Evolutionary conservation across 176 grass and related monocot species (phyloP).

Genomic region (Elymus sibiricus): DNA sequence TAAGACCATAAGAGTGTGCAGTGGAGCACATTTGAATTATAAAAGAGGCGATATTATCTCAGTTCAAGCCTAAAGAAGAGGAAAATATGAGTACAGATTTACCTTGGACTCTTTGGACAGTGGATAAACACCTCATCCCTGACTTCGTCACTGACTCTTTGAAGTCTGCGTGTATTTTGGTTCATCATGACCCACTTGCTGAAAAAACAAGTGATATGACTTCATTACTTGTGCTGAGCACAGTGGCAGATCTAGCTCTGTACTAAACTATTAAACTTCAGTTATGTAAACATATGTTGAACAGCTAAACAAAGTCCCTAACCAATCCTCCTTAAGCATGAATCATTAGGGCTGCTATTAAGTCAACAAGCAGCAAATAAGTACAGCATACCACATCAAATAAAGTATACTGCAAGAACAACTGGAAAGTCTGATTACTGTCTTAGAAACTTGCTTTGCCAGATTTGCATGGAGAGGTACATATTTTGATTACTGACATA

Average conservation of each 20-base stretch:
- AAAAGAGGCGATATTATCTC: not conserved
- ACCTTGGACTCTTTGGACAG: constrained; percentile 91
- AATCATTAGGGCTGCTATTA: not conserved
- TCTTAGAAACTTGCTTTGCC: too few relatives aligned
- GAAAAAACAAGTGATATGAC: constrained; percentile 26
- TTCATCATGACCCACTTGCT: constrained; percentile 99
- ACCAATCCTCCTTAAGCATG: not conserved
- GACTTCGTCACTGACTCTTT: constrained; percentile 95
- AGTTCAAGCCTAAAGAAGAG: not conserved
- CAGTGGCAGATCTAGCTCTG: not conserved
- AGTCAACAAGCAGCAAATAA: not conserved
- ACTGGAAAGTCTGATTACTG: not conserved
- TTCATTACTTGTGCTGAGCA: constrained; percentile 22
- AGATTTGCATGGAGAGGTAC: too few relatives aligned
- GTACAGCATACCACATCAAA: not conserved
- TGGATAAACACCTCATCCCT: constrained; percentile 94
- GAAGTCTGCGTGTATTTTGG: constrained; percentile 96
- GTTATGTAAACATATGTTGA: not conserved
- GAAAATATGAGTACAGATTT: constrained; percentile 8
- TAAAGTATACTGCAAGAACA: not conserved
- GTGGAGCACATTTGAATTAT: not conserved
- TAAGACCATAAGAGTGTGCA: not conserved
- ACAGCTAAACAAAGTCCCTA: constrained; percentile 19
- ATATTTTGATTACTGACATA: not conserved
- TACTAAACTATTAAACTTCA: constrained; percentile 20